Percentiles rank a stretch among this genome's conserved stretches.
These are phyloP conservation scores for Leccinum discolor DNA, from an alignment of 1,284 basidiomycete species.

Conservation along the genomic window DNA sequence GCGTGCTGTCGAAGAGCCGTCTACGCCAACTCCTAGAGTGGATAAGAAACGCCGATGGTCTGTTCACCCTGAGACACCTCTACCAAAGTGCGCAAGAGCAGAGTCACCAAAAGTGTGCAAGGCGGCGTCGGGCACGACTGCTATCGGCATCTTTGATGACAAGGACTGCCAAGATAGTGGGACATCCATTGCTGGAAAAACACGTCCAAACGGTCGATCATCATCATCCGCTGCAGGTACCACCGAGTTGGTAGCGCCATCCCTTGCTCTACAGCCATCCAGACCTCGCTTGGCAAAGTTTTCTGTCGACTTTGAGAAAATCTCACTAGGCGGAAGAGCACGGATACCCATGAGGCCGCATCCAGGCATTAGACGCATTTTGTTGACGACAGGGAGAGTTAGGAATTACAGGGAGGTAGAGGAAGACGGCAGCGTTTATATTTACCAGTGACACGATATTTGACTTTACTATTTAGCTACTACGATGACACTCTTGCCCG, in stretches of 20 bases:
- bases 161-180: neutral
- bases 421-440: conserved; percentile 23
- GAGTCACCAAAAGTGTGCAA: neutral
- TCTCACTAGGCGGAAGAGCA: conserved; percentile 5
- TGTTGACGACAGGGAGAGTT: conserved; percentile 34
- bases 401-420: conserved; percentile 19
- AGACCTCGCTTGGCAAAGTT: conserved; percentile 24
- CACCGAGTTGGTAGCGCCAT: neutral
- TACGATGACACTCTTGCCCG: conserved; percentile 19
- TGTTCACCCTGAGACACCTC: conserved; percentile 4
- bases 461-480: conserved; percentile 9
- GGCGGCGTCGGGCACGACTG: neutral
- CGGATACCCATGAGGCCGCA: conserved; percentile 8
- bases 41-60: conserved; percentile 19
- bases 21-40: neutral
- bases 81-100: conserved; percentile 17
- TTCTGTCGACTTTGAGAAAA: conserved; percentile 15
- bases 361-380: conserved; percentile 5
- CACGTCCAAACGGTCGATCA: neutral
- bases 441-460: neutral
- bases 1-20: conserved; percentile 4
- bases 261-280: neutral
- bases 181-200: conserved; percentile 1
- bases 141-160: neutral
- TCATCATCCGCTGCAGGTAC: neutral